Evolutionary conservation across 176 grass and related monocot genomes (phyloP), one percentile per base, ranked within the genome.

Genomic region (Puccinellia tenuiflora): DNA sequence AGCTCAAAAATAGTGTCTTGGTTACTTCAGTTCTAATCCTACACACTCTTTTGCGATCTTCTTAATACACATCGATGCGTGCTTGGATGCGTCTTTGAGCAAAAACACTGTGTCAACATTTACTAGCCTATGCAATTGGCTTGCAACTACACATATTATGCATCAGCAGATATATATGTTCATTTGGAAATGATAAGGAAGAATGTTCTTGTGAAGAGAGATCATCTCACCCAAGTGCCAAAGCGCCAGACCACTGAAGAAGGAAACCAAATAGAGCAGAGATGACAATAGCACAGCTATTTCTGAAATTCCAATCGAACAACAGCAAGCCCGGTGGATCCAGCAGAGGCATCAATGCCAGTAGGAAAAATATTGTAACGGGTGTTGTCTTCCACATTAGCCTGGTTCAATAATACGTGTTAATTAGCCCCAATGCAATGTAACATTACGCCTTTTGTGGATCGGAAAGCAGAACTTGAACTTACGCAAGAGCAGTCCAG

Each of bases 301-400:
- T 95, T 76, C 90, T 93, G 52, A 92, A 81, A 76, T 91, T 93
- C 96, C 96, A 98, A 17, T 82, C 53, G 64, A 95, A 98, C 40
- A 90, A 53, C 20, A 95, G 76, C 26, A 95, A 52, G n/a, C 96
- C 96, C 12, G 92, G 87, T 9, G 96, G 96, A 67, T 98, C 96
- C 63, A 98, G 66, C 76, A 98, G 71, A 57, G 92, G 96, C 96
- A 95, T 95, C 87, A 95, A 68, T 80, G 89, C 89, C 85, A 98
- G 30, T 28, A 98, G 88, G 87, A 90, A 98, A 82, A 98, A 98
- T 86, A 98, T 92, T 5, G 96, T 98, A 69, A 95, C 86, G 4
- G 96, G 96, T 1, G 92, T 95, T 68, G 96, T 98, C 85, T 98
- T 98, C 96, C 92, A 98, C 96, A 98, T 98, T 67, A 98, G 67